These are phyloP conservation scores for Zarea fungicola DNA, from an alignment of 2,329 filamentous ascomycete species.

Conservation along the genomic window DNA sequence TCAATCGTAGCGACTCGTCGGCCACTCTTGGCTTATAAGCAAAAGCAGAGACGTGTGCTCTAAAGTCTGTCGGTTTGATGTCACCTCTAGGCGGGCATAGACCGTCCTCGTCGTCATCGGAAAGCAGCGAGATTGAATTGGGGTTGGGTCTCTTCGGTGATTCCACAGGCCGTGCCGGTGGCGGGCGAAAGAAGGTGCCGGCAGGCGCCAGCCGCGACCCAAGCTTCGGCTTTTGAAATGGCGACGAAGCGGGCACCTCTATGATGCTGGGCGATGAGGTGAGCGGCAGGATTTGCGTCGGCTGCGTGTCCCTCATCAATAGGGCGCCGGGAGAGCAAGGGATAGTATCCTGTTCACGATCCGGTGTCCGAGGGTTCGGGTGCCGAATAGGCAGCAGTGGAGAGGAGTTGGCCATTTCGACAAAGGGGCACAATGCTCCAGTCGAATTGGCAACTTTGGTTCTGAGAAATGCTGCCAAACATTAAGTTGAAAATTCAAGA, in stretches of 20 bases:
- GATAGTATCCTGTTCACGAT: slow-evolving; percentile 41
- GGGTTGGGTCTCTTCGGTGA: slow-evolving; percentile 29
- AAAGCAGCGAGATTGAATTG: slow-evolving; percentile 47
- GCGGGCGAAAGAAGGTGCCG: slow-evolving; percentile 64
- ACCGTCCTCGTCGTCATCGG: slow-evolving; percentile 43
- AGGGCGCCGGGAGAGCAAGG: slow-evolving; percentile 38
- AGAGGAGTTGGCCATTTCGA: slow-evolving; percentile 14
- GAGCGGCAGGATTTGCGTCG: slow-evolving; percentile 40
- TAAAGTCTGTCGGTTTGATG: slow-evolving; percentile 56
- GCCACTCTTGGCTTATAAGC: slow-evolving; percentile 45
- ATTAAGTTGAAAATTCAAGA: slow-evolving; percentile 12
- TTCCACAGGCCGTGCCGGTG: slow-evolving; percentile 21
- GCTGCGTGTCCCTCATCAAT: slow-evolving; percentile 34
- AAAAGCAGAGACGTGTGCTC: slow-evolving; percentile 33
- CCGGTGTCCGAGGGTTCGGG: slow-evolving; percentile 36
- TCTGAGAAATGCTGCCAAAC: background rate
- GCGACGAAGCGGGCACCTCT: slow-evolving; percentile 88
- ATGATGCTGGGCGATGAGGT: slow-evolving; percentile 46
- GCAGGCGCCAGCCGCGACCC: slow-evolving; percentile 67
- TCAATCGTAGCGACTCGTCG: slow-evolving; percentile 29
- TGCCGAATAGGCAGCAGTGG: slow-evolving; percentile 8
- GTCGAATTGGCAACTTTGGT: slow-evolving; percentile 1
- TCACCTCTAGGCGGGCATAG: slow-evolving; percentile 51
- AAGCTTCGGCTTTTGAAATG: slow-evolving; percentile 43
- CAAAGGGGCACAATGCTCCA: background rate